Conservation (phyloP, 1,284 basidiomycete genomes). For the Xanthoconium separans region DNA sequence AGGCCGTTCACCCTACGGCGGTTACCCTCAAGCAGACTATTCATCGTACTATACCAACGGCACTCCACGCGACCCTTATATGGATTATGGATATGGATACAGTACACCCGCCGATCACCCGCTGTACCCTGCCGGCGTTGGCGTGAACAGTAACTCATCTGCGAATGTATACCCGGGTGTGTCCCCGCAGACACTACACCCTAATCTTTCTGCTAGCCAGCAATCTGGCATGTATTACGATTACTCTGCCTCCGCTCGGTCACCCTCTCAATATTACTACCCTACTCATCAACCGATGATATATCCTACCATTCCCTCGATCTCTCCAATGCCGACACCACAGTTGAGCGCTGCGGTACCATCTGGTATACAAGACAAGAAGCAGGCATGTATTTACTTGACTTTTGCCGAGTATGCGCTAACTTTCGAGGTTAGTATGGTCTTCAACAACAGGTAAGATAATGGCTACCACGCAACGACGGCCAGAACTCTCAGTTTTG, state of each 20-base stretch:
- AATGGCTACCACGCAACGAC: conserved; percentile 38
- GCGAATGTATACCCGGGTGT: conserved; percentile 49
- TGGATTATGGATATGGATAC: conserved; percentile 58
- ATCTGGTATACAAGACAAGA: conserved; percentile 52
- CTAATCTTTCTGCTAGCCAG: conserved; percentile 44
- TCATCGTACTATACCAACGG: conserved; percentile 53
- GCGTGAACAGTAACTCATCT: conserved; percentile 41
- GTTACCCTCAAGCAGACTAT: conserved; percentile 57
- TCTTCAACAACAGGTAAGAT: conserved; percentile 48
- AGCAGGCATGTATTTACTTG: conserved; percentile 48
- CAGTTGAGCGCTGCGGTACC: conserved; percentile 44
- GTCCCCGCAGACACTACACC: conserved; percentile 45
- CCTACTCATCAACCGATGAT: conserved; percentile 57
- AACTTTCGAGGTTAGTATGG: conserved; percentile 40
- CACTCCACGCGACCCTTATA: conserved; percentile 44
- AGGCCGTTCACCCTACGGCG: conserved; percentile 47
- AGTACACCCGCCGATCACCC: conserved; percentile 49
- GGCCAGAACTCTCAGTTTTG: conserved; percentile 41
- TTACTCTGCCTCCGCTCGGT: conserved; percentile 47
- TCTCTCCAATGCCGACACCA: conserved; percentile 53
- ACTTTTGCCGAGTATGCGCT: conserved; percentile 5
- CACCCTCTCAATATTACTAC: conserved; percentile 62
- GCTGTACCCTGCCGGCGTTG: conserved; percentile 48
- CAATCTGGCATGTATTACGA: conserved; percentile 62
- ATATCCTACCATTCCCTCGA: conserved; percentile 49